Evolutionary conservation across 2,329 filamentous ascomycete genomes (phyloP).

Genomic region (Apiospora malaysiana): DNA sequence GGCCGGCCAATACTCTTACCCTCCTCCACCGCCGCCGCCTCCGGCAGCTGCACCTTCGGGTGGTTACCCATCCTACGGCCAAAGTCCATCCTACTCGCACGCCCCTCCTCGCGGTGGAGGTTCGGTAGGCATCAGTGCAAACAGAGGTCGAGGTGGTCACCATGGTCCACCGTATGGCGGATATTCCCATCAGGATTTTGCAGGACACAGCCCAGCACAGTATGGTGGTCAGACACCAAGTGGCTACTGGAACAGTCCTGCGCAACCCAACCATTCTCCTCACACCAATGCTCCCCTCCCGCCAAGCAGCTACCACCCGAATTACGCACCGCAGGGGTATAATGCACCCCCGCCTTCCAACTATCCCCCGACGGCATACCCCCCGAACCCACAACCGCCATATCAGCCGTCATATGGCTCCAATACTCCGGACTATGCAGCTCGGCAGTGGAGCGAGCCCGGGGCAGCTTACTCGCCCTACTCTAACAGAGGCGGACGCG

Average conservation of each 20-base stretch:
- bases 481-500: conserved; percentile 46
- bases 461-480: conserved; percentile 38
- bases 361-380: conserved; percentile 48
- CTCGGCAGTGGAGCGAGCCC: conserved; percentile 50
- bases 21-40: conserved; percentile 38
- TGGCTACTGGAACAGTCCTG: conserved; percentile 38
- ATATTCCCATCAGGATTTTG: conserved; percentile 38
- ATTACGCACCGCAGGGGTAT: conserved; percentile 63
- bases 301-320: conserved; percentile 57
- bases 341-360: conserved; percentile 42
- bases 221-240: conserved; percentile 37
- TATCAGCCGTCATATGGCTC: conserved; percentile 50
- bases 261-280: conserved; percentile 35
- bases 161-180: conserved; percentile 33
- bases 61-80: conserved; percentile 38
- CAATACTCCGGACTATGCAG: conserved; percentile 45
- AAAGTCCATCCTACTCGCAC: conserved; percentile 52
- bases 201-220: conserved; percentile 26
- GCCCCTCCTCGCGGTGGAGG: conserved; percentile 27
- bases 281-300: conserved; percentile 47
- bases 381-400: conserved; percentile 33
- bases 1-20: conserved; percentile 40
- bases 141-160: conserved; percentile 27
- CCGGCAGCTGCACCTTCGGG: conserved; percentile 32
- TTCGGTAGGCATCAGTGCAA: conserved; percentile 28